Conservation (phyloP, 2,329 filamentous ascomycete genomes). For the Aspergillus intermedius region DNA sequence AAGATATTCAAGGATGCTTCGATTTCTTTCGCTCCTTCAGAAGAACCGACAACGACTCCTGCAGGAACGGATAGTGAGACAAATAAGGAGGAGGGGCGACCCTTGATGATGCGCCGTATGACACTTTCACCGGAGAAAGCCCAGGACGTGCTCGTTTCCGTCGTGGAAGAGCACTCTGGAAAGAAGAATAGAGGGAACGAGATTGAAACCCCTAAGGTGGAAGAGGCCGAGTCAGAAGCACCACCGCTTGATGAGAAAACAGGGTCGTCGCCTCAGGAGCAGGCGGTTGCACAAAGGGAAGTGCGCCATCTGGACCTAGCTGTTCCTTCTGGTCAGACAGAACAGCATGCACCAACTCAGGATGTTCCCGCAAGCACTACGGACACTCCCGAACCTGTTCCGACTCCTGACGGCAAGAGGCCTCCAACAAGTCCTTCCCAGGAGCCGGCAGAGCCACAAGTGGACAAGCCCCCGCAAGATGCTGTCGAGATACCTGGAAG, state of each 20-base stretch:
- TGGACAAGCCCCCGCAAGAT: conserved; percentile 7
- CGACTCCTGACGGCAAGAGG: conserved; percentile 6
- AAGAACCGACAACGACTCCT: conserved; percentile 52
- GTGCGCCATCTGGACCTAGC: conserved; percentile 58
- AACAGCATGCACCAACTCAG: conserved; percentile 10
- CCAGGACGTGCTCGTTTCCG: conserved; percentile 57
- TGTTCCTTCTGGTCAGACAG: conserved; percentile 29
- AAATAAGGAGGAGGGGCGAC: conserved; percentile 24
- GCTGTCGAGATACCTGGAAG: conserved; percentile 6
- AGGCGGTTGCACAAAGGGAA: conserved; percentile 42
- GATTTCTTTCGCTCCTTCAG: conserved; percentile 63
- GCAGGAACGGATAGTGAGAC: conserved; percentile 28
- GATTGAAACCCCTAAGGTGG: conserved; percentile 8
- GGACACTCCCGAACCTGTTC: conserved; percentile 4
- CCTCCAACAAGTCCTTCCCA: conserved; percentile 7
- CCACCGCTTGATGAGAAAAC: conserved; percentile 13
- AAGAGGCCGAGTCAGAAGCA: conserved; percentile 16
- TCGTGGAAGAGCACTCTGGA: conserved; percentile 57
- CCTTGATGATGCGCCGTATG: conserved; percentile 33
- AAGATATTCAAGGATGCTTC: conserved; percentile 87
- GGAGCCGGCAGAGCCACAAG: conserved; percentile 7
- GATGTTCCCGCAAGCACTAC: conserved; percentile 4
- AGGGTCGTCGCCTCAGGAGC: conserved; percentile 16
- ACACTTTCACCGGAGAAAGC: conserved; percentile 56
- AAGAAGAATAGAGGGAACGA: conserved; percentile 23